A percentile compares a stretch with the other conserved stretches of the same genome.
Evolutionary conservation across 805 yeast species (phyloP).

Genomic region (Yamadazyma takamatsuzukensis): DNA sequence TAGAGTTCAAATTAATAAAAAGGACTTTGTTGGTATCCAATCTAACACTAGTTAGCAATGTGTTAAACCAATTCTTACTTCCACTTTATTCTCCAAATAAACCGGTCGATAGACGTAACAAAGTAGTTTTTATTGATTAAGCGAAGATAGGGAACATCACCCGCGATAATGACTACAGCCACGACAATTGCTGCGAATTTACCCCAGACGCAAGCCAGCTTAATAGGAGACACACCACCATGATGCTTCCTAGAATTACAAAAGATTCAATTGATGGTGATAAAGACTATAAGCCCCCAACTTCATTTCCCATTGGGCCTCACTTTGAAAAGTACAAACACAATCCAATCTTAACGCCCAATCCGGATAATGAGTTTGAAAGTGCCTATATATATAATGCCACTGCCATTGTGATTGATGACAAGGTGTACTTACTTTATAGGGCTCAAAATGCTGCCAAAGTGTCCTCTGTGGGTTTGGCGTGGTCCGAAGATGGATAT

Average conservation of each 20-base stretch:
- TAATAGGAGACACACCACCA: no score
- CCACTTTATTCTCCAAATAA: no score
- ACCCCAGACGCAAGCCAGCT: no score
- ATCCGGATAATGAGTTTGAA: slow-evolving; percentile 36
- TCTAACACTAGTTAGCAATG: no score
- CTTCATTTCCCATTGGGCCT: slow-evolving; percentile 39
- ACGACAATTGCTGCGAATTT: no score
- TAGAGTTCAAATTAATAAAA: no score
- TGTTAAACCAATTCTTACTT: no score
- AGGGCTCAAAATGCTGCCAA: slow-evolving; percentile 35
- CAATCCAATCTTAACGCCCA: slow-evolving; percentile 37
- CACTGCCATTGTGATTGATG: slow-evolving; percentile 38
- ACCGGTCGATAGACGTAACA: no score
- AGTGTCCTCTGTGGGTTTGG: slow-evolving; percentile 34
- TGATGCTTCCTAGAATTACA: slow-evolving; percentile 26
- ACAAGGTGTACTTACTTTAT: slow-evolving; percentile 33
- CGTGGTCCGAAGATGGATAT: slow-evolving; percentile 39
- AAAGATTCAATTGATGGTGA: slow-evolving; percentile 28
- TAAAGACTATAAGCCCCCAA: slow-evolving; percentile 28
- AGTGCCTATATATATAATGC: slow-evolving; percentile 40
- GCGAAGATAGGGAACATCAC: no score
- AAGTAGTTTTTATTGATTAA: no score
- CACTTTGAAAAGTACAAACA: slow-evolving; percentile 27
- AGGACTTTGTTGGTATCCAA: no score
- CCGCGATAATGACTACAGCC: no score